A percentile compares a stretch with the other conserved stretches of the same genome.
phyloP scores from a whole-genome alignment of 306 rosid species.

The Urtica urens region DNA sequence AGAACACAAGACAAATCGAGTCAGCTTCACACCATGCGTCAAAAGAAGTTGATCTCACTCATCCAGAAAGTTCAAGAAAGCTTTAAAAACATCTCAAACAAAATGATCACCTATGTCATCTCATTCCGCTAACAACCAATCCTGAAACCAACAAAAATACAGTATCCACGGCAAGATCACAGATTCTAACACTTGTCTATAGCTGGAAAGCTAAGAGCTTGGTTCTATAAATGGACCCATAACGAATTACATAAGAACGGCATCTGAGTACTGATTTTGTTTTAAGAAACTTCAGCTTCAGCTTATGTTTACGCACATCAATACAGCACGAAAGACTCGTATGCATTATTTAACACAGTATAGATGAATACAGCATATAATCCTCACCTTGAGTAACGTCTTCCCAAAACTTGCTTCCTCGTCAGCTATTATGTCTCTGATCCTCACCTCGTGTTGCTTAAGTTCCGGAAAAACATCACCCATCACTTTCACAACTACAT shows the following conservation, averaged over 20 bases:
- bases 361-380: neutral
- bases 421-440: slow-evolving; percentile 59
- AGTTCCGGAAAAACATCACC: slow-evolving; percentile 79
- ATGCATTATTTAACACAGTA: too few species aligned
- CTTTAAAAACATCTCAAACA: neutral
- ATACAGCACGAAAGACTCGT: too few species aligned
- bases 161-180: too few species aligned
- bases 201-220: too few species aligned
- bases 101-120: neutral
- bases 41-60: slow-evolving; percentile 13
- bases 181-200: too few species aligned
- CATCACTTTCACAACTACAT: slow-evolving; percentile 50
- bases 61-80: neutral
- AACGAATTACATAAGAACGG: too few species aligned
- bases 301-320: too few species aligned
- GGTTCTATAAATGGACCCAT: too few species aligned
- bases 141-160: too few species aligned
- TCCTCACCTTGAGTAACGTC: slow-evolving; percentile 75
- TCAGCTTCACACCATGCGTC: neutral
- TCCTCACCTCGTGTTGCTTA: slow-evolving; percentile 50
- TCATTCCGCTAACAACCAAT: neutral
- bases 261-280: too few species aligned
- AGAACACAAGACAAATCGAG: slow-evolving; percentile 13
- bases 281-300: too few species aligned
- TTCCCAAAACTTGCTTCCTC: slow-evolving; percentile 95